Evolutionary conservation across 306 rosid species (phyloP).

Genomic region (Medicago arabica): DNA sequence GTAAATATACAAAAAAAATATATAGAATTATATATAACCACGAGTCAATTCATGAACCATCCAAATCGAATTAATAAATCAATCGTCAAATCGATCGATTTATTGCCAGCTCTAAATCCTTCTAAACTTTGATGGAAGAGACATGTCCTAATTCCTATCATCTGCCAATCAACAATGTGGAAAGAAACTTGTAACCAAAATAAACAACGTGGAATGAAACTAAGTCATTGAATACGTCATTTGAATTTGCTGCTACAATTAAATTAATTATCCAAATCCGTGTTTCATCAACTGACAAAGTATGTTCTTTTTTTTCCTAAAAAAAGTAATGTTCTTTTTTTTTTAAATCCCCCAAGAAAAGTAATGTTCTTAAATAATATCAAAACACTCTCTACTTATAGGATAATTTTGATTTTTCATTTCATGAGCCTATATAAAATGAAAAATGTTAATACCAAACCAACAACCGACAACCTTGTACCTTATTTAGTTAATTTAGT

Average conservation of each 20-base stretch:
- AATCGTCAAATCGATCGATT: no score
- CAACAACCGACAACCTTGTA: neutral
- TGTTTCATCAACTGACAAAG: constrained; percentile 19
- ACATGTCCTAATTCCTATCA: neutral
- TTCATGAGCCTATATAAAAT: neutral
- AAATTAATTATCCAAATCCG: constrained; percentile 33
- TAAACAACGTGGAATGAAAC: neutral
- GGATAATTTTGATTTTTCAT: constrained; percentile 16
- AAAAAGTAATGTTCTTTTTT: constrained; percentile 14
- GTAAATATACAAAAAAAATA: no score
- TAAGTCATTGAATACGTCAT: constrained; percentile 11
- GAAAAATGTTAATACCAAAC: neutral
- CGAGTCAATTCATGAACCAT: no score
- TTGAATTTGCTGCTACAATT: constrained; percentile 6
- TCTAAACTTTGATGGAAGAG: no score
- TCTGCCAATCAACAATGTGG: neutral
- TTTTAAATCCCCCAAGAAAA: neutral
- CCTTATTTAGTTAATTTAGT: neutral
- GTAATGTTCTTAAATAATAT: constrained; percentile 28
- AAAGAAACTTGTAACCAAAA: neutral
- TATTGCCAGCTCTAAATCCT: no score
- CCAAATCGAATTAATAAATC: no score
- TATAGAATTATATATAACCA: no score
- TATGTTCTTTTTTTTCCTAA: neutral
- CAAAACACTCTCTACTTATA: neutral